Evolutionary conservation across 768 basidiomycete species (phyloP).

Genomic region (Leucogyrophana mollusca): DNA sequence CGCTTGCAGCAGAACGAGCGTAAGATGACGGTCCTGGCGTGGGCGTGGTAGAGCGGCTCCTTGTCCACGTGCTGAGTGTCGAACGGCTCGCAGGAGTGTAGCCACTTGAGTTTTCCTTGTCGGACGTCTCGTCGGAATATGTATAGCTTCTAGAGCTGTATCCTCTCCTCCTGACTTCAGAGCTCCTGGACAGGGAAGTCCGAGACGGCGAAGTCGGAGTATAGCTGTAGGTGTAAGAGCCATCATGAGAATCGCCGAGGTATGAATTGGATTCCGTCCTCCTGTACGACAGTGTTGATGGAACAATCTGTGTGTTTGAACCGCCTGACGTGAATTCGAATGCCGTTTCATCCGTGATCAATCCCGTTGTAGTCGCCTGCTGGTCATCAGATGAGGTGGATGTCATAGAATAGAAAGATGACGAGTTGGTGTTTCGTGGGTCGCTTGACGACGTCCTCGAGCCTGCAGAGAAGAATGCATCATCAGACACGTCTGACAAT

Average conservation of each 20-base stretch:
- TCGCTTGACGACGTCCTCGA: constrained; percentile 31
- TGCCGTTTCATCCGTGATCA: constrained; percentile 38
- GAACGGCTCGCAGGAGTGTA: constrained; percentile 35
- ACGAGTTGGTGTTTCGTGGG: constrained; percentile 22
- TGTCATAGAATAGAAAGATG: constrained; percentile 34
- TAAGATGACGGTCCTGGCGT: constrained; percentile 31
- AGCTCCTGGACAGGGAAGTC: constrained; percentile 50
- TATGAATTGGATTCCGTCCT: constrained; percentile 55
- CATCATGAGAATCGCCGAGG: constrained; percentile 53
- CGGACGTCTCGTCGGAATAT: constrained; percentile 43
- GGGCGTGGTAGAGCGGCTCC: constrained; percentile 29
- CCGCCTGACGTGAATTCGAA: constrained; percentile 36
- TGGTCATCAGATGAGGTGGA: constrained; percentile 29
- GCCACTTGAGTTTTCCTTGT: constrained; percentile 54
- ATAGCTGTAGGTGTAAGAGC: constrained; percentile 32
- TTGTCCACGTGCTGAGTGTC: constrained; percentile 31
- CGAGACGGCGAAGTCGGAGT: constrained; percentile 48
- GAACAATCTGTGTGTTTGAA: constrained; percentile 43
- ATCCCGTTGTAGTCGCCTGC: constrained; percentile 26
- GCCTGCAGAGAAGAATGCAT: constrained; percentile 46
- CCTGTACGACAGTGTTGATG: constrained; percentile 53
- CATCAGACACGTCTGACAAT: constrained; percentile 37
- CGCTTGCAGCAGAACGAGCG: constrained; percentile 26
- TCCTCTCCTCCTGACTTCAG: constrained; percentile 54
- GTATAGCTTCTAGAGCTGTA: constrained; percentile 34